A percentile compares a stretch with the other conserved stretches of the same genome.
These are phyloP conservation scores for Epichloe elymi DNA, from an alignment of 2,329 filamentous ascomycete species.

Conservation along the genomic window DNA sequence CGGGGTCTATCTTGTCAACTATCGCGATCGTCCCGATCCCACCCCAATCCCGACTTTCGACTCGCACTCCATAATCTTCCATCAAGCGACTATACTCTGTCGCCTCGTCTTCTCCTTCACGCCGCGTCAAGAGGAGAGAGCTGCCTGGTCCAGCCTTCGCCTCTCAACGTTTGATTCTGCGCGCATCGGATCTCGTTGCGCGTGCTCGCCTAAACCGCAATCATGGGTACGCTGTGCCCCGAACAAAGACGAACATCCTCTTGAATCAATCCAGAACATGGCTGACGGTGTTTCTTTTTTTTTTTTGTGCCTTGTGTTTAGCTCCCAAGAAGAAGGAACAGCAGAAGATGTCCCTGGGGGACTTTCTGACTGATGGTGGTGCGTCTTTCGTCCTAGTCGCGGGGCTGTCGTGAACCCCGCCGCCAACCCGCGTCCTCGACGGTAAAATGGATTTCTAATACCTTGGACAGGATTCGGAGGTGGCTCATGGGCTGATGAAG, in stretches of 20 bases:
- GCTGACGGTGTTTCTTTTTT: slow-evolving; percentile 4
- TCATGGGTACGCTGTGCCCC: slow-evolving; percentile 40
- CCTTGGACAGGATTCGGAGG: slow-evolving; percentile 35
- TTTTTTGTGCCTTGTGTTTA: slow-evolving; percentile 38
- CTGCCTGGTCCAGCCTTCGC: slow-evolving; percentile 16
- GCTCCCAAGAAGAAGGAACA: slow-evolving; percentile 87
- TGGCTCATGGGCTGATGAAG: slow-evolving; percentile 96
- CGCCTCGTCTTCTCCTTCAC: slow-evolving; percentile 4
- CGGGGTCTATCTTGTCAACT: slow-evolving; percentile 18
- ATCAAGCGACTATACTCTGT: slow-evolving; percentile 3
- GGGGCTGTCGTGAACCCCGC: slow-evolving; percentile 12
- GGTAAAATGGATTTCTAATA: not conserved
- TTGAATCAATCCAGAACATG: not conserved
- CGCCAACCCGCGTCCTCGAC: slow-evolving; percentile 10
- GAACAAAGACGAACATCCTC: not conserved
- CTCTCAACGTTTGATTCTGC: slow-evolving; percentile 12
- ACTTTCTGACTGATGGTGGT: slow-evolving; percentile 90
- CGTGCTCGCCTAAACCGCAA: slow-evolving; percentile 37
- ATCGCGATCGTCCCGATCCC: slow-evolving; percentile 10
- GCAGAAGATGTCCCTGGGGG: slow-evolving; percentile 95
- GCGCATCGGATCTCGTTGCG: slow-evolving; percentile 34
- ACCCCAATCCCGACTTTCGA: slow-evolving; percentile 9
- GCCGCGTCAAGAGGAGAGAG: slow-evolving; percentile 13
- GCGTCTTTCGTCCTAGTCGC: slow-evolving; percentile 27
- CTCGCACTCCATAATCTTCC: not conserved